Evolutionary conservation across 371 early-diverging fungal genomes (phyloP), one percentile per base, ranked within the genome.

Genomic region (Mucor circinelloides): DNA sequence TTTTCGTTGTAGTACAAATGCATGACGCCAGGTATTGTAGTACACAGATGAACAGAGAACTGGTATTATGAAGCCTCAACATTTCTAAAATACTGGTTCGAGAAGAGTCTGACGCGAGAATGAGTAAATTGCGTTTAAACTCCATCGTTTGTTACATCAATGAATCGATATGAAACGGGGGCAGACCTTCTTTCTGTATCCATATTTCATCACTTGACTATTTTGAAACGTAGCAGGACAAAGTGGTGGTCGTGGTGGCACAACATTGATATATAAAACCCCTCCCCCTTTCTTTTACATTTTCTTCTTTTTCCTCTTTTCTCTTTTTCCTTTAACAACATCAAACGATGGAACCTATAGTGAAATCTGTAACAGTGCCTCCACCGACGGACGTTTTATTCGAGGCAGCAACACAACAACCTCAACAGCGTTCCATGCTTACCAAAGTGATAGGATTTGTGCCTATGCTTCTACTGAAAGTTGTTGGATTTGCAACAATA

Each of bases 401-500:
- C 21, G 48, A 52, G 32, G 13, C 50, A 30, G 13, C 34, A 21
- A 30, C 38, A 44, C 46, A 63, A 21, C 44, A 42, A 17, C 55
- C 56, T 8, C 42, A 48, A 25, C 58, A 57, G 87, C 93, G 66
- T 13, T 73, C 75, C 15, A 19, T 64, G n/a, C 15, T 77, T 0
- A 42, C 70, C 7, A 60, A 46, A 36, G 55, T 74, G 17, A 23
- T 67, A 9, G 74, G 79, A 7, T 74, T 82, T 62, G 54, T 88
- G 13, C 78, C 85, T 32, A 75, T 82, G 17, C 44, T 82, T 21
- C 73, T 87, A 19, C 69, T 88, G 60, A 77, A 76, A 8, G 55
- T 87, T 12, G 80, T 85, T 19, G 69, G 87, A 31, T 84, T 87
- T 61, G 71, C 78, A 32, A 88, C 90, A 27, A 83, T 88, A 42